Evolutionary conservation across 169 alveolate genomes (phyloP).

Genomic region (Plasmodium ovale): DNA sequence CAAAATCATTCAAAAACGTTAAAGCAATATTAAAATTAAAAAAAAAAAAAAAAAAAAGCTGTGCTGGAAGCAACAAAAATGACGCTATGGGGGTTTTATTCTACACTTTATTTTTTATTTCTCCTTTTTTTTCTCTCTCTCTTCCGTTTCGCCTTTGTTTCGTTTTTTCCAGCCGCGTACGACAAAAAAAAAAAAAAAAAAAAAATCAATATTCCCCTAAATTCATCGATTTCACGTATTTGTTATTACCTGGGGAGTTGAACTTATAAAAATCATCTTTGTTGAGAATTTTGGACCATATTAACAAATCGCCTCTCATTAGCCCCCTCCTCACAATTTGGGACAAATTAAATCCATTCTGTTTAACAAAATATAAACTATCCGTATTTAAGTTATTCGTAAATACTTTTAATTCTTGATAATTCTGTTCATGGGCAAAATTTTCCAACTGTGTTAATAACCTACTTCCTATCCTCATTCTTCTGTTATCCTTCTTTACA

Average conservation of each 20-base stretch:
- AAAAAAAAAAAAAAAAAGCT: too few species aligned
- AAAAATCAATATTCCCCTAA: slow-evolving; percentile 45
- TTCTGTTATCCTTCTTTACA: slow-evolving; percentile 87
- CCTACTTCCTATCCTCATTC: slow-evolving; percentile 91
- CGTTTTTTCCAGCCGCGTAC: not conserved
- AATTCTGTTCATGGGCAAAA: slow-evolving; percentile 89
- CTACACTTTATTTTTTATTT: not conserved
- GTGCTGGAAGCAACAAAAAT: too few species aligned
- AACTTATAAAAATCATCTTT: slow-evolving; percentile 77
- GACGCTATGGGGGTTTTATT: not conserved
- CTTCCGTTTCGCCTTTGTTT: not conserved
- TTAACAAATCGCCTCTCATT: slow-evolving; percentile 91
- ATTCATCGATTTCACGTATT: slow-evolving; percentile 15
- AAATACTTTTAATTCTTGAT: slow-evolving; percentile 88
- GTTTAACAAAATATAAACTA: slow-evolving; percentile 89
- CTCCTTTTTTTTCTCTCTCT: not conserved
- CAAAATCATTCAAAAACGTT: too few species aligned
- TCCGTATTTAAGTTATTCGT: slow-evolving; percentile 91
- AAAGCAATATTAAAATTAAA: too few species aligned
- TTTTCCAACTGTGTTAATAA: slow-evolving; percentile 89
- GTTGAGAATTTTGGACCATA: slow-evolving; percentile 88
- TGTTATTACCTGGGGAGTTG: slow-evolving; percentile 70
- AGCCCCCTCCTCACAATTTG: slow-evolving; percentile 91
- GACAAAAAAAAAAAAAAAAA: not conserved
- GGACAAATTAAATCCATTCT: slow-evolving; percentile 88